Evolutionary conservation across 148 eudicot species (phyloP).

Genomic region (Amaranthus cruentus): DNA sequence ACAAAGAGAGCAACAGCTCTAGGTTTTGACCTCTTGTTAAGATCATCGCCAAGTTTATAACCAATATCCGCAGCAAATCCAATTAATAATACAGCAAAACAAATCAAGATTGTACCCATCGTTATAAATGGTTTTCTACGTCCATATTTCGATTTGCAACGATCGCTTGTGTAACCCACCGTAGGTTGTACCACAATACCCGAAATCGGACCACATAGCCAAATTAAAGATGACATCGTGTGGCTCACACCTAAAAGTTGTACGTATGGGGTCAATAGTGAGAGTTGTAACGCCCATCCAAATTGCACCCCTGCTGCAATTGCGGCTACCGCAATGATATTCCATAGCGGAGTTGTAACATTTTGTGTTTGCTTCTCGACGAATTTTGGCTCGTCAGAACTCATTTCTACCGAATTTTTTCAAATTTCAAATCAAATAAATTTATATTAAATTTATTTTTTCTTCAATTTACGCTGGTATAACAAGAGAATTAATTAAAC

Average conservation of each 20-base stretch:
- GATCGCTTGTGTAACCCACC: conserved; percentile 67
- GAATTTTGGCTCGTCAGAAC: conserved; percentile 6
- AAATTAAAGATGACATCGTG: conserved; percentile 57
- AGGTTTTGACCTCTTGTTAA: conserved; percentile 37
- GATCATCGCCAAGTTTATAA: conserved; percentile 40
- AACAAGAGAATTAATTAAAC: too few species aligned
- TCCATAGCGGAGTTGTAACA: conserved; percentile 23
- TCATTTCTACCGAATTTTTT: conserved; percentile 8
- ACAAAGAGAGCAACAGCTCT: conserved; percentile 68
- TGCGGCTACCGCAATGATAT: conserved; percentile 43
- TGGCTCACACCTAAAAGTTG: conserved; percentile 68
- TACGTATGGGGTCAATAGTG: conserved; percentile 65
- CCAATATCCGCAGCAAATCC: conserved; percentile 83
- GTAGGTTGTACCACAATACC: conserved; percentile 76
- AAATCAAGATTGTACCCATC: conserved; percentile 43
- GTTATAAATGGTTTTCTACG: conserved; percentile 78
- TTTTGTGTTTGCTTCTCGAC: conserved; percentile 11
- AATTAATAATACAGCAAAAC: conserved; percentile 51
- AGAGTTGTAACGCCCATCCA: conserved; percentile 86
- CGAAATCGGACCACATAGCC: conserved; percentile 92
- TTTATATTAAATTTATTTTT: background rate
- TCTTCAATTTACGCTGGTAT: too few species aligned
- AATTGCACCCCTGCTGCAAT: conserved; percentile 81
- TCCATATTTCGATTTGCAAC: conserved; percentile 44
- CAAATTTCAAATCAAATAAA: background rate